Conservation (phyloP, 441 rosid species). For the Pelargonium australe region DNA sequence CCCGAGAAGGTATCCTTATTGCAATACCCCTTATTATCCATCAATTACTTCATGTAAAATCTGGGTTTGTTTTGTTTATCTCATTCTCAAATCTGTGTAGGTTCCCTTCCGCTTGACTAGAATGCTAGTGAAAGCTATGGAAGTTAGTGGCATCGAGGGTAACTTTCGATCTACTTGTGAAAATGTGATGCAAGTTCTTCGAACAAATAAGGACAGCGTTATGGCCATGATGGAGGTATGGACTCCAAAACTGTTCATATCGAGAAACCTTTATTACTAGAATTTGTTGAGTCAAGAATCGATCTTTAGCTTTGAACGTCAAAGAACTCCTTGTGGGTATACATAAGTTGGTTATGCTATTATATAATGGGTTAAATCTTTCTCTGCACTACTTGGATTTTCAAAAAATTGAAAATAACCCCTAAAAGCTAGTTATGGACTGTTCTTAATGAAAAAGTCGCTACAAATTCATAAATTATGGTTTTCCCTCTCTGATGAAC, state of each 20-base stretch:
- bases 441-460: too few species aligned
- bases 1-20: slow-evolving; percentile 74
- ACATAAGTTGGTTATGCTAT: not conserved
- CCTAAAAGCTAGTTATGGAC: not conserved
- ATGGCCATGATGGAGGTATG: slow-evolving; percentile 99
- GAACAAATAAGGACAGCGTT: slow-evolving; percentile 85
- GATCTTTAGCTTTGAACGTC: not conserved
- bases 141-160: slow-evolving; percentile 98
- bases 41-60: not conserved
- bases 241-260: not conserved
- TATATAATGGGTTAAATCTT: too few species aligned
- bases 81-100: slow-evolving; percentile 30
- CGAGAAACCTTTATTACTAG: not conserved
- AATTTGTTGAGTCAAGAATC: not conserved
- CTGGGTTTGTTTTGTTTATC: not conserved
- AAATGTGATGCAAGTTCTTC: slow-evolving; percentile 99
- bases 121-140: slow-evolving; percentile 99
- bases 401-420: not conserved
- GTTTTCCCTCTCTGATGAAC: too few species aligned
- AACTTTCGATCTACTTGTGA: slow-evolving; percentile 97
- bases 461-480: too few species aligned
- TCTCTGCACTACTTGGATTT: too few species aligned
- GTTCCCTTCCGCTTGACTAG: slow-evolving; percentile 99
- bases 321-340: not conserved
- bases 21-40: not conserved